Percentiles rank a stretch among this genome's conserved stretches.
Evolutionary conservation across 306 rosid genomes (phyloP).

Genomic region (Quercus alba): DNA sequence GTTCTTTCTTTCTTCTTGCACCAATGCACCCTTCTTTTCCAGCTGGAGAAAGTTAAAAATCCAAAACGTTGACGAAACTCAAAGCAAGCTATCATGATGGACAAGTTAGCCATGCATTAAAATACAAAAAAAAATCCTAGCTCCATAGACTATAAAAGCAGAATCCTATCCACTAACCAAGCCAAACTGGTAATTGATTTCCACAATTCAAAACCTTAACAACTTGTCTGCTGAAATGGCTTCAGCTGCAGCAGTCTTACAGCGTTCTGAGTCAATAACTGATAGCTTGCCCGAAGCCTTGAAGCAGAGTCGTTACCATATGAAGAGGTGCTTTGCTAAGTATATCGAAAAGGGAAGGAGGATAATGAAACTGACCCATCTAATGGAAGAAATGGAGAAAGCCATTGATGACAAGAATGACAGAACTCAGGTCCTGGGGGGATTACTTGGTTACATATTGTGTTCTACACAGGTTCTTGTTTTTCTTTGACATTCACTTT

Average conservation of each 20-base stretch:
- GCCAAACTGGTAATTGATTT: conserved; percentile 1
- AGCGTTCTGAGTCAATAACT: conserved; percentile 46
- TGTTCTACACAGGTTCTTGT: conserved; percentile 65
- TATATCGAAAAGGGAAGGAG: conserved; percentile 72
- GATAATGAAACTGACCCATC: conserved; percentile 55
- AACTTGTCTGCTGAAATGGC: conserved; percentile 30
- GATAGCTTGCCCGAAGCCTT: conserved; percentile 80
- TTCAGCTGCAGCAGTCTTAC: conserved; percentile 30
- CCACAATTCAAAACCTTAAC: conserved; percentile 6
- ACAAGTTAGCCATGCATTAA: neutral
- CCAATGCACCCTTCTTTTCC: conserved; percentile 15
- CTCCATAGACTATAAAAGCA: conserved; percentile 30
- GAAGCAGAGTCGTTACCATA: conserved; percentile 64
- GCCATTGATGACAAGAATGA: conserved; percentile 60
- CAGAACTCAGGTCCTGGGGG: conserved; percentile 58
- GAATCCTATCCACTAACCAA: conserved; percentile 1
- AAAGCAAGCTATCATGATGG: conserved; percentile 10
- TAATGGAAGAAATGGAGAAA: conserved; percentile 71
- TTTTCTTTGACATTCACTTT: neutral
- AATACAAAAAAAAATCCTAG: neutral
- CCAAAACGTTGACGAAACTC: conserved; percentile 13
- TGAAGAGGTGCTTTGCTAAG: conserved; percentile 84
- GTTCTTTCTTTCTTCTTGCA: conserved; percentile 41
- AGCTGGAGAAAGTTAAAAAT: neutral
- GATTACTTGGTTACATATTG: conserved; percentile 62